These are phyloP conservation scores for Rhynchosporium graminicola DNA, from an alignment of 2,329 filamentous ascomycete genomes.

Conservation along the genomic window DNA sequence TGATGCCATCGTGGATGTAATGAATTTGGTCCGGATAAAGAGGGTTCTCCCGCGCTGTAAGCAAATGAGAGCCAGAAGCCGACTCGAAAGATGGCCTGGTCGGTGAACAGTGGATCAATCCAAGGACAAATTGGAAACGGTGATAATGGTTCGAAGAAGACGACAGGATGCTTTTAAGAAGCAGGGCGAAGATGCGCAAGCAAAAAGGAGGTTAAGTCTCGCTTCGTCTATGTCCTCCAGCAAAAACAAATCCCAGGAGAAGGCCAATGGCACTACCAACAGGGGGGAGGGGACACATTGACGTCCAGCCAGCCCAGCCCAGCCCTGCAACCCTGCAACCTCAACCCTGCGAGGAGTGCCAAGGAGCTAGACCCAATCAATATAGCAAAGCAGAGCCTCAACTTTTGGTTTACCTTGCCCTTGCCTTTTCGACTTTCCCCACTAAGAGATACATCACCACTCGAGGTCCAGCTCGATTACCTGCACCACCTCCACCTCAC, in stretches of 20 bases:
- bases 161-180: background rate
- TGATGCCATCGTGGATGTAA: constrained; percentile 37
- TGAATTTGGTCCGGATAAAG: constrained; percentile 18
- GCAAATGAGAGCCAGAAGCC: constrained; percentile 20
- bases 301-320: background rate
- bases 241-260: background rate
- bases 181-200: constrained; percentile 17
- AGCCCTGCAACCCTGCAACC: background rate
- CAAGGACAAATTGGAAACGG: constrained; percentile 21
- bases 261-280: constrained; percentile 1
- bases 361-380: background rate
- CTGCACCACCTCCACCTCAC: background rate
- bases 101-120: background rate
- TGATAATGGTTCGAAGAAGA: constrained; percentile 13
- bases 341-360: background rate
- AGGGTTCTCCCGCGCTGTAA: constrained; percentile 13
- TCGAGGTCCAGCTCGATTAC: background rate
- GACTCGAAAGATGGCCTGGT: constrained; percentile 5
- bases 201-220: constrained; percentile 16
- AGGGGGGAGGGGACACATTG: background rate
- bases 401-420: constrained; percentile 6
- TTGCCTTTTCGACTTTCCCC: constrained; percentile 5
- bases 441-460: constrained; percentile 8
- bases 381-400: constrained; percentile 7
- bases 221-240: background rate